These are phyloP conservation scores for Fraxinus anomala DNA, from an alignment of 257 asterid species.

Conservation along the genomic window DNA sequence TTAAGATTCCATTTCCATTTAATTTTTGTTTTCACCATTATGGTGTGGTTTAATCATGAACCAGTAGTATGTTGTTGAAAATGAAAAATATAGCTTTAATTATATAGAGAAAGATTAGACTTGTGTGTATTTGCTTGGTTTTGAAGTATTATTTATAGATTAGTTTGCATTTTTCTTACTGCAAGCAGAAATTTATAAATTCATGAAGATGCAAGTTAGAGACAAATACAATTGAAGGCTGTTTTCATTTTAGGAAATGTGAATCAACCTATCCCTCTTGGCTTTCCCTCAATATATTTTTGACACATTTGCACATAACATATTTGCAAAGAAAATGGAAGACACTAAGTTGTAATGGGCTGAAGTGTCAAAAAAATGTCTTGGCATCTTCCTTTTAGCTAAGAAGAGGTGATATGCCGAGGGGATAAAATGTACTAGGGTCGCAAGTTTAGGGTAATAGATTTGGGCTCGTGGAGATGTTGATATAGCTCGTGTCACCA, in stretches of 20 bases:
- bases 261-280: not conserved
- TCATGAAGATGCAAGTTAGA: not conserved
- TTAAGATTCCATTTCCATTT: slow-evolving; percentile 3
- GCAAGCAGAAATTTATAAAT: not conserved
- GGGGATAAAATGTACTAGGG: too few species aligned
- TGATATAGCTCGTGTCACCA: too few species aligned
- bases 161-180: not conserved
- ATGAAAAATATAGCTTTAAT: not conserved
- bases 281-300: not conserved
- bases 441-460: too few species aligned
- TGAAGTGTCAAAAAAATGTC: too few species aligned
- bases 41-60: not conserved
- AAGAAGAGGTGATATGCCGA: too few species aligned
- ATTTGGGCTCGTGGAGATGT: too few species aligned
- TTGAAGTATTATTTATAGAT: not conserved
- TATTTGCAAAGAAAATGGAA: too few species aligned
- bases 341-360: not conserved
- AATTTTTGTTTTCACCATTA: not conserved
- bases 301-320: not conserved
- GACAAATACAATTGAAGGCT: not conserved
- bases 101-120: not conserved
- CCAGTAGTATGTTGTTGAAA: not conserved
- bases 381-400: too few species aligned
- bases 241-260: not conserved
- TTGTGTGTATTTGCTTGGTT: not conserved